Evolutionary conservation across 331 rosid genomes (phyloP).

Genomic region (Arachis monticola): DNA sequence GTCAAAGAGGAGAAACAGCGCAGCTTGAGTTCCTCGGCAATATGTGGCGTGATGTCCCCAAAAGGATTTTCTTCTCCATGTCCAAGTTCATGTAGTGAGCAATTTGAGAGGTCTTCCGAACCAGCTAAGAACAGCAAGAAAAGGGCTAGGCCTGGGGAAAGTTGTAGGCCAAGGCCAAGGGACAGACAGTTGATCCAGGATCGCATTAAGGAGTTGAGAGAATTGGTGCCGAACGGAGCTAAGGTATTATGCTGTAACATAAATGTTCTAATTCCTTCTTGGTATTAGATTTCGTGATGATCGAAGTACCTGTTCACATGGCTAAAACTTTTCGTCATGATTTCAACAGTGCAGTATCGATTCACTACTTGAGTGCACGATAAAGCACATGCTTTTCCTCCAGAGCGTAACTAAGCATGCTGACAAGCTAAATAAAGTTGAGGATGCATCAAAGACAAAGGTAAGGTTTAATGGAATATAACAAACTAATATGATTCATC

Average conservation of each 20-base stretch:
- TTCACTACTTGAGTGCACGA: slow-evolving; percentile 90
- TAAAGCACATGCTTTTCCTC: slow-evolving; percentile 96
- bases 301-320: slow-evolving; percentile 30
- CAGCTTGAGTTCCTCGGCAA: slow-evolving; percentile 80
- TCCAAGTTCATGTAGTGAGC: slow-evolving; percentile 74
- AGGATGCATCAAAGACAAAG: slow-evolving; percentile 63
- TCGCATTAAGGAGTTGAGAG: slow-evolving; percentile 93
- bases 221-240: slow-evolving; percentile 89
- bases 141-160: slow-evolving; percentile 88
- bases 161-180: slow-evolving; percentile 95
- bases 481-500: background rate
- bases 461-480: slow-evolving; percentile 36
- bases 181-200: slow-evolving; percentile 98
- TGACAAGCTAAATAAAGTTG: slow-evolving; percentile 75
- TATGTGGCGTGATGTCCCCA: slow-evolving; percentile 65
- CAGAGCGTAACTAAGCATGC: slow-evolving; percentile 94
- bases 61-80: slow-evolving; percentile 79
- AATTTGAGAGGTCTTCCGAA: slow-evolving; percentile 67
- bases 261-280: slow-evolving; percentile 17
- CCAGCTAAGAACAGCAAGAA: slow-evolving; percentile 82
- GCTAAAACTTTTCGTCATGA: slow-evolving; percentile 45
- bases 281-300: slow-evolving; percentile 36
- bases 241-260: slow-evolving; percentile 59
- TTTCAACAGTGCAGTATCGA: slow-evolving; percentile 92
- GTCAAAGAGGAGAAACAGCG: slow-evolving; percentile 61